Evolutionary conservation across 1,139 yeast genomes (phyloP).

Genomic region (Zygosaccharomyces sapae): DNA sequence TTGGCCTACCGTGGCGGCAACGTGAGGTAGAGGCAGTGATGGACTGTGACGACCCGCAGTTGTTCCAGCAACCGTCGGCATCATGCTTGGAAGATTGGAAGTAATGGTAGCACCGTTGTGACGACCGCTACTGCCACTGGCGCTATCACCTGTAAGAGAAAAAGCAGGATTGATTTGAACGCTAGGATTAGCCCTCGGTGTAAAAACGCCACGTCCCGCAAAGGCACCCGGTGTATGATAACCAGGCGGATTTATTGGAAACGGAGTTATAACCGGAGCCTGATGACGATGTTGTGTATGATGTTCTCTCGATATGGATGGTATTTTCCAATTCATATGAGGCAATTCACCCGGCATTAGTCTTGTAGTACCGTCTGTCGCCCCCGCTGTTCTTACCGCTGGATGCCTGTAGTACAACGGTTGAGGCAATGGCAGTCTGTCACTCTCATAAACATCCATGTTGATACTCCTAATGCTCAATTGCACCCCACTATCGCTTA

Average conservation of each 20-base stretch:
- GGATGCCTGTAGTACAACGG: background rate
- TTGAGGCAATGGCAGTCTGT: background rate
- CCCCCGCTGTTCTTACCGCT: conserved; percentile 4
- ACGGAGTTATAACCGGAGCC: background rate
- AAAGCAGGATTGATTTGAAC: background rate
- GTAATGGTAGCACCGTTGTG: background rate
- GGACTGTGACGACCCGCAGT: background rate
- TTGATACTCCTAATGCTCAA: background rate
- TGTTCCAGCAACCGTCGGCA: background rate
- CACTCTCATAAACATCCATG: background rate
- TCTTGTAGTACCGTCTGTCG: conserved; percentile 3
- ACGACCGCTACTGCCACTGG: background rate
- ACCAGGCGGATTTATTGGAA: background rate
- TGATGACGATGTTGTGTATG: background rate
- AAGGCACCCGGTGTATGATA: background rate
- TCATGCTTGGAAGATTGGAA: conserved; percentile 10
- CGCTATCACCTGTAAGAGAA: background rate
- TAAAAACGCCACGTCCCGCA: background rate
- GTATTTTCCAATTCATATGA: background rate
- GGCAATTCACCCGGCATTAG: background rate
- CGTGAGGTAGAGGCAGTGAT: background rate
- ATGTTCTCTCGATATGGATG: background rate
- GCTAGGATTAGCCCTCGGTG: background rate
- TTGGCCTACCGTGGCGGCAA: background rate
- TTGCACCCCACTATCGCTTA: background rate